Evolutionary conservation across 306 rosid species (phyloP).

Genomic region (Abrus precatorius): DNA sequence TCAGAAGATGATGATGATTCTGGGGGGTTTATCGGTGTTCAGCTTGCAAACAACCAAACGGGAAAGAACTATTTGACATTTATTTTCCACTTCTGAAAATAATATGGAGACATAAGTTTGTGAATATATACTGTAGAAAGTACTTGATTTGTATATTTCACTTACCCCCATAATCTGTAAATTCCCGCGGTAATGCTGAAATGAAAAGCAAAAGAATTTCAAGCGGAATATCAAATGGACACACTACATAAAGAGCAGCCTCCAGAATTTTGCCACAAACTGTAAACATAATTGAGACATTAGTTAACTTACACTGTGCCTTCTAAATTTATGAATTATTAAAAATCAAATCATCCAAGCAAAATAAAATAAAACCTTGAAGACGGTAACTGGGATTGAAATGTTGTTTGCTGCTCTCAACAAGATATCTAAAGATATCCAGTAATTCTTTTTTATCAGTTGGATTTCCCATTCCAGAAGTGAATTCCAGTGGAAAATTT

Average conservation of each 20-base stretch:
- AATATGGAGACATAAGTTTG: constrained; percentile 19
- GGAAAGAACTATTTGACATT: constrained; percentile 23
- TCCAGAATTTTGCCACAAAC: constrained; percentile 84
- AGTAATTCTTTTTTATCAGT: constrained; percentile 62
- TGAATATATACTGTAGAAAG: constrained; percentile 30
- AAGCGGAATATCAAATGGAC: constrained; percentile 72
- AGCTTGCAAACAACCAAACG: not conserved
- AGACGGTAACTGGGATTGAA: constrained; percentile 95
- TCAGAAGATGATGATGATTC: constrained; percentile 7
- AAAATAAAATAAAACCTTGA: constrained; percentile 67
- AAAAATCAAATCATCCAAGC: constrained; percentile 54
- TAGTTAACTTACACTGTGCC: constrained; percentile 45
- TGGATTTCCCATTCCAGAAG: constrained; percentile 53
- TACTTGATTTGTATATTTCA: constrained; percentile 36
- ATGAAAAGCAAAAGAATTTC: constrained; percentile 78
- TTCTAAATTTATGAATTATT: constrained; percentile 37
- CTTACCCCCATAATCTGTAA: constrained; percentile 84
- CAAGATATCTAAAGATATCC: constrained; percentile 78
- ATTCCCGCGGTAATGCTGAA: constrained; percentile 86
- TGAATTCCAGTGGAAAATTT: constrained; percentile 50
- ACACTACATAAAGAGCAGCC: constrained; percentile 80
- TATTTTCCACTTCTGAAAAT: constrained; percentile 13
- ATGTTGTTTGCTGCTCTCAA: constrained; percentile 93
- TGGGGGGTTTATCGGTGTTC: not conserved
- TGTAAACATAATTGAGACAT: constrained; percentile 52